phyloP scores from a whole-genome alignment of 139 green algal genomes.

The Chlorella sorokiniana region DNA sequence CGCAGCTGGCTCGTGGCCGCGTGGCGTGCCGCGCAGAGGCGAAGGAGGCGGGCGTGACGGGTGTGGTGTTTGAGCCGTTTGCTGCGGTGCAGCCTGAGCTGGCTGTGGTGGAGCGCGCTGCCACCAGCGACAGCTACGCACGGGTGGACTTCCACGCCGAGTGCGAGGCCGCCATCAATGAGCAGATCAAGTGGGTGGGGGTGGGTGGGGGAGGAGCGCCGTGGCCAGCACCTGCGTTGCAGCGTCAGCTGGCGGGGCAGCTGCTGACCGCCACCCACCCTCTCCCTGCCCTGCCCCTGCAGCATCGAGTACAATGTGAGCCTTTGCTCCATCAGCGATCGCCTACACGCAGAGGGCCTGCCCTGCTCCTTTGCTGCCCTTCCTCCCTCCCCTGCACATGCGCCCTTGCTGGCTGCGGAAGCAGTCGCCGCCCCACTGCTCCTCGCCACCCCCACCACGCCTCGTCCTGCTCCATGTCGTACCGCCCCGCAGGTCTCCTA shows the following conservation, averaged over 20 bases:
- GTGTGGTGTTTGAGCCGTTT: constrained; percentile 82
- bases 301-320: constrained; percentile 21
- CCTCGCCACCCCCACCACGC: background rate
- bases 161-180: constrained; percentile 91
- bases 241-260: background rate
- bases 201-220: no score
- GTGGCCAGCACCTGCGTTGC: no score
- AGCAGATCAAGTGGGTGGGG: constrained; percentile 97
- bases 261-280: background rate
- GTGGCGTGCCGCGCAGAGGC: background rate
- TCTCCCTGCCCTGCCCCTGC: background rate
- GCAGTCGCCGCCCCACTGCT: no score
- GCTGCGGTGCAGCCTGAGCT: constrained; percentile 61
- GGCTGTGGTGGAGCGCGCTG: constrained; percentile 67
- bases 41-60: constrained; percentile 15
- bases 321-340: no score
- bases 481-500: constrained; percentile 44
- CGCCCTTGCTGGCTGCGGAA: no score
- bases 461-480: constrained; percentile 54
- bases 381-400: background rate
- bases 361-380: no score
- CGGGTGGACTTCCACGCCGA: constrained; percentile 76
- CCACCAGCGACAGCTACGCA: constrained; percentile 69
- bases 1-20: constrained; percentile 1
- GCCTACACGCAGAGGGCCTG: no score